Percentiles rank a stretch among this genome's conserved stretches.
Evolutionary conservation across 768 basidiomycete species (phyloP).

Genomic region (Boletus vinaceobasis): DNA sequence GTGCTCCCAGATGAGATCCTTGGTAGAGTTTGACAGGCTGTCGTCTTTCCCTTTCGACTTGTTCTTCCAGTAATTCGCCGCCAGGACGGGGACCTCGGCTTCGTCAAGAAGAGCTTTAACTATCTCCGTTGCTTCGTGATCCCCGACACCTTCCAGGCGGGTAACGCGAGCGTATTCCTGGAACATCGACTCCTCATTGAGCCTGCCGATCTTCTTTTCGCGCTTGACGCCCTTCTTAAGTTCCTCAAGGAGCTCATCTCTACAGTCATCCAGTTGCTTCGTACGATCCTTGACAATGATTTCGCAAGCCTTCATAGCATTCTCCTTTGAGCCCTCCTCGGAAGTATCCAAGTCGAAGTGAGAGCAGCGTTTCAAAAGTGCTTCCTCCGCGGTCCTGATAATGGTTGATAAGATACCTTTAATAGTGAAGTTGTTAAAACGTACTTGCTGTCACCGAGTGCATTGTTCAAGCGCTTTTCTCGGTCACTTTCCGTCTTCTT

Average conservation of each 20-base stretch:
- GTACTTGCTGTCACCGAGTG: slow-evolving; percentile 86
- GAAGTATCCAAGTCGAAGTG: slow-evolving; percentile 85
- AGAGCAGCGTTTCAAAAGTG: slow-evolving; percentile 90
- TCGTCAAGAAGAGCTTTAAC: slow-evolving; percentile 58
- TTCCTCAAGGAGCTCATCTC: slow-evolving; percentile 62
- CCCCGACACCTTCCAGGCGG: slow-evolving; percentile 63
- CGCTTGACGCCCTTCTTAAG: slow-evolving; percentile 63
- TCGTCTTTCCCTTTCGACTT: slow-evolving; percentile 53
- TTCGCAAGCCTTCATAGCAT: slow-evolving; percentile 91
- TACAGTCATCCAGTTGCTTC: slow-evolving; percentile 76
- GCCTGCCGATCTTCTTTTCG: slow-evolving; percentile 64
- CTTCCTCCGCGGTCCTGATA: slow-evolving; percentile 81
- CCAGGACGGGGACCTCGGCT: slow-evolving; percentile 45
- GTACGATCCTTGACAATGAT: slow-evolving; percentile 83
- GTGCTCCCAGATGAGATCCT: slow-evolving; percentile 72
- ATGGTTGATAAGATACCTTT: slow-evolving; percentile 1
- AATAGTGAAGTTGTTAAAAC: slow-evolving; percentile 1
- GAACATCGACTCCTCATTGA: slow-evolving; percentile 73
- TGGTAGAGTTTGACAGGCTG: slow-evolving; percentile 49
- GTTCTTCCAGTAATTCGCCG: slow-evolving; percentile 35
- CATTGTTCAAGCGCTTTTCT: slow-evolving; percentile 81
- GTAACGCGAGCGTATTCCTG: slow-evolving; percentile 71
- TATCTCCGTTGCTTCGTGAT: slow-evolving; percentile 68
- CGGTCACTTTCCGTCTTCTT: slow-evolving; percentile 76
- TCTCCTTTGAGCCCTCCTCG: slow-evolving; percentile 45